Evolutionary conservation across 1,284 basidiomycete species (phyloP), one percentile per base, ranked within the genome.

Genomic region (Cutaneotrichosporon daszewskae): DNA sequence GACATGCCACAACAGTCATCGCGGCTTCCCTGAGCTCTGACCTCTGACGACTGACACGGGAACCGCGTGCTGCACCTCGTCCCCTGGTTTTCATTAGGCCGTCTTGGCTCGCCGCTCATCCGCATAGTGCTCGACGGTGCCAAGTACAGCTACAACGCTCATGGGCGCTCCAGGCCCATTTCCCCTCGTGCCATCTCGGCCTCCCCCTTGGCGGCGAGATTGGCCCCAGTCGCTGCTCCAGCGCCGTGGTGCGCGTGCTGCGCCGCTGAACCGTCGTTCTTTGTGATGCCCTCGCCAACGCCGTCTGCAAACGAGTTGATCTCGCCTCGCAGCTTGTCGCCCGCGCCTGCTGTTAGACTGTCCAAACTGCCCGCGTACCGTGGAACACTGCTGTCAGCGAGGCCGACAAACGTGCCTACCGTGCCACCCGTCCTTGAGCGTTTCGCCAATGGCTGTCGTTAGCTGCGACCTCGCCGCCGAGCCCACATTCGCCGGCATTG

Each of bases 241-340:
- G 13, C 6, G 33, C 23, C 35, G n/a, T 9, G 7, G 35, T n/a
- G 23, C 35, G 35, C 35, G 22, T n/a, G n/a, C n/a, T n/a, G n/a
- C n/a, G n/a, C n/a, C n/a, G n/a, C n/a, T n/a, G n/a, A n/a, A n/a
- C n/a, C n/a, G n/a, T n/a, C n/a, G n/a, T n/a, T n/a, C n/a, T n/a
- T n/a, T n/a, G 40, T 27, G 26, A 42, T 24, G n/a, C 17, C 26
- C 10, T 42, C 40, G 19, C 40, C 40, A 20, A 29, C 13, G 8
- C 25, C 26, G 27, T 42, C 40, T 19, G 36, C 14, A 13, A 24
- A 27, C 19, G 25, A n/a, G 40, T 42, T 42, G 40, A 42, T 24
- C 32, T 42, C 25, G 19, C 40, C 40, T 10, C 40, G 40, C 13
- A 36, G 11, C 19, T 27, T 26, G 17, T 42, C 40, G 25, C 40